phyloP scores from a whole-genome alignment of 345 rosid genomes.

The Aegle marmelos region DNA sequence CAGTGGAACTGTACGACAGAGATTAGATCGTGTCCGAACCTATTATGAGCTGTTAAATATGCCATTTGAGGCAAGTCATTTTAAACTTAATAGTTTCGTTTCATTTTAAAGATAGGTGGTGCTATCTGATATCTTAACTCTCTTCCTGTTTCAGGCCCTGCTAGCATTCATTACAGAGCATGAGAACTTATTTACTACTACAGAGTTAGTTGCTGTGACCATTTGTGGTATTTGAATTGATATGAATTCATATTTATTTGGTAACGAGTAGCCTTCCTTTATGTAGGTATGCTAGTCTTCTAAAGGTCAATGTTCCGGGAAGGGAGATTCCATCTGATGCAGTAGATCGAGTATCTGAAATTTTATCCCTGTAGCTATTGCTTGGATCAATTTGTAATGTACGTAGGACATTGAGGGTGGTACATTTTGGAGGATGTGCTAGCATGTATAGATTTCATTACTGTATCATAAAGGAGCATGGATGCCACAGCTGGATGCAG shows the following conservation, averaged over 20 bases:
- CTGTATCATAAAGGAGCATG: not conserved
- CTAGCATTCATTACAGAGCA: slow-evolving; percentile 86
- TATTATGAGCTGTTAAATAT: slow-evolving; percentile 90
- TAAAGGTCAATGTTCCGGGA: slow-evolving; percentile 80
- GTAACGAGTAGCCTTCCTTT: not conserved
- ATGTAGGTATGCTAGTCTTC: slow-evolving; percentile 71
- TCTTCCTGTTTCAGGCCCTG: slow-evolving; percentile 58
- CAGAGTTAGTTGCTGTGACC: slow-evolving; percentile 56
- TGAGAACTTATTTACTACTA: slow-evolving; percentile 52
- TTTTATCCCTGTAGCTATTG: slow-evolving; percentile 47
- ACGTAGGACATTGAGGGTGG: not conserved
- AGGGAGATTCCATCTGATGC: slow-evolving; percentile 86
- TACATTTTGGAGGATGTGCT: not conserved
- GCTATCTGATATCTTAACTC: not conserved
- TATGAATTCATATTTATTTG: not conserved
- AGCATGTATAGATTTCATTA: slow-evolving; percentile 5
- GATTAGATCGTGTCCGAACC: slow-evolving; percentile 80
- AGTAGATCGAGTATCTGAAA: slow-evolving; percentile 56
- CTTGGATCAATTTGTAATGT: not conserved
- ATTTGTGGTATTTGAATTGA: not conserved
- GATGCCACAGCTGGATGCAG: not conserved
- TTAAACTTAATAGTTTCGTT: not conserved
- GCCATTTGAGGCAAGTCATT: slow-evolving; percentile 84
- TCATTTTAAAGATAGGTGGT: not conserved
- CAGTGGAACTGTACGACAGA: slow-evolving; percentile 68